phyloP scores from a whole-genome alignment of 164 flowering plant genomes.

The Protea cynaroides region DNA sequence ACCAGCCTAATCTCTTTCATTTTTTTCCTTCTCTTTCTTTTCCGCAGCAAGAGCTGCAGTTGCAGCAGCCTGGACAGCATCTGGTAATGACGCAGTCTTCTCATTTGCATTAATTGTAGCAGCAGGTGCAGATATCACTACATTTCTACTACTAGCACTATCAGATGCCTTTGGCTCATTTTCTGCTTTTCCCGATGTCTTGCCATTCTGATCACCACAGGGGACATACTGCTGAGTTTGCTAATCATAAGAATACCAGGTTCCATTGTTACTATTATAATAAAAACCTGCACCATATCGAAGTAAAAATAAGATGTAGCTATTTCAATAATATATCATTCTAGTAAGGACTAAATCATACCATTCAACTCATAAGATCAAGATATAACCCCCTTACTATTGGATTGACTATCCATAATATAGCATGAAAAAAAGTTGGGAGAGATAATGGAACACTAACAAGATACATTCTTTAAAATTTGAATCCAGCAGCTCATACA shows the following conservation, averaged over 20 bases:
- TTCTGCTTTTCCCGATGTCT: slow-evolving; percentile 41
- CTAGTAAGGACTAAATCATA: no score
- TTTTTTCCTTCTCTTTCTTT: slow-evolving; percentile 93
- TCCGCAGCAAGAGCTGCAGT: slow-evolving; percentile 96
- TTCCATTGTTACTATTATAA: slow-evolving; percentile 86
- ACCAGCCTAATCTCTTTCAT: slow-evolving; percentile 83
- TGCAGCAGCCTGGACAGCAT: slow-evolving; percentile 99
- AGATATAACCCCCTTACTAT: no score
- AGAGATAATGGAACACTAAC: no score
- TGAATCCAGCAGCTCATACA: no score
- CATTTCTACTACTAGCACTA: slow-evolving; percentile 52
- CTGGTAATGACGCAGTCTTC: slow-evolving; percentile 74
- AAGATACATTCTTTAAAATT: no score
- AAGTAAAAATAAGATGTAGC: background rate
- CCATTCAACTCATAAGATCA: no score
- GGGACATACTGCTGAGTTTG: slow-evolving; percentile 85
- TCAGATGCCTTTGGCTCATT: slow-evolving; percentile 55
- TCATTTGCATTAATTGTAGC: slow-evolving; percentile 61
- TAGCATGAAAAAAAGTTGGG: no score
- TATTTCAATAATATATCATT: background rate
- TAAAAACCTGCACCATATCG: slow-evolving; percentile 63
- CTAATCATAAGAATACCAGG: slow-evolving; percentile 90
- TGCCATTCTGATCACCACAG: slow-evolving; percentile 60
- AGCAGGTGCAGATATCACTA: slow-evolving; percentile 96
- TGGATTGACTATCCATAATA: no score